Percentiles rank a stretch among this genome's conserved stretches.
Conservation (phyloP, 495 filamentous ascomycete genomes). For the Trypethelium eluteriae region DNA sequence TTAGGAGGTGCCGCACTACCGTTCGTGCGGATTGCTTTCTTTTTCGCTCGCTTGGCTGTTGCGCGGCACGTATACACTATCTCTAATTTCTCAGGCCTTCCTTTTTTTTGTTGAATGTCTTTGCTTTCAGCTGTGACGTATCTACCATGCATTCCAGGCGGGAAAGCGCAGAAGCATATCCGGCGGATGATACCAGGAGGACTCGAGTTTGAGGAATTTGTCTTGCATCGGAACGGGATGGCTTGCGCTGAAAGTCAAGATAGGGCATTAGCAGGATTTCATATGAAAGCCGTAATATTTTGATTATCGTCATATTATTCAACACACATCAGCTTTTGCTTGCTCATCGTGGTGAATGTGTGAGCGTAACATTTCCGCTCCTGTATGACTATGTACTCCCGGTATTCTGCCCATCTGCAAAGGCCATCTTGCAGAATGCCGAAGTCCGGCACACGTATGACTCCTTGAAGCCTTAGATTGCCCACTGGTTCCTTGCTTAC, state of each 20-base stretch:
- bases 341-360: no score
- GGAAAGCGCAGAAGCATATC: slow-evolving; percentile 1
- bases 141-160: slow-evolving; percentile 5
- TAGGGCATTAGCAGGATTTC: not conserved
- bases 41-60: not conserved
- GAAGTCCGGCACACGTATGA: no score
- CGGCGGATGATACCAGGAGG: slow-evolving; percentile 10
- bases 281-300: not conserved
- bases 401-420: no score
- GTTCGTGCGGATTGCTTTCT: not conserved
- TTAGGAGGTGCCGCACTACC: not conserved
- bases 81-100: not conserved
- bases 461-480: no score
- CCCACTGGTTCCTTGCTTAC: no score
- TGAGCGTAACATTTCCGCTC: no score
- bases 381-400: no score
- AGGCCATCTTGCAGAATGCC: no score
- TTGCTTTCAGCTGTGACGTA: not conserved
- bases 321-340: not conserved
- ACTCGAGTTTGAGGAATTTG: not conserved
- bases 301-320: not conserved
- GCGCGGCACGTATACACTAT: no score
- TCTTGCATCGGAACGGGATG: slow-evolving; percentile 3
- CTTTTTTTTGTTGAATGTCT: not conserved
- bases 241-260: not conserved